Base-by-base conservation (phyloP, 345 rosid species). In the Melastoma malabathricum region DNA sequence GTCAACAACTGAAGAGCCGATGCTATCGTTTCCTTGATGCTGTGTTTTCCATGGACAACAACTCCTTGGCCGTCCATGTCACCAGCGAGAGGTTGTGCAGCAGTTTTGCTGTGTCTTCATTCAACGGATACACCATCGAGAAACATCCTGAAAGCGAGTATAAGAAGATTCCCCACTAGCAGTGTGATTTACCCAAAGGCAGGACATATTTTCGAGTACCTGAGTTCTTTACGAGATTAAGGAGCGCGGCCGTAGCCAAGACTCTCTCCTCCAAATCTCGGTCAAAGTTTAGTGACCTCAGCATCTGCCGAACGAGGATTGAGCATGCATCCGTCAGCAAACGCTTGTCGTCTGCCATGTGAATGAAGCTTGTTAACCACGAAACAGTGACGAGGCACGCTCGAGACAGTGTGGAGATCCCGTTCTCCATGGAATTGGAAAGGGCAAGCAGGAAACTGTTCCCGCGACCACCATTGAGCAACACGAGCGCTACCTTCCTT, bases 321-420 rank as follows among this genome's bases (percentile, higher is more conserved):
- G 77, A 59, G 59, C 52, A 31, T 14, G 60, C 73, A 48, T 39
- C 52, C 38, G 65, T 48, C 7, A 5, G 43, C 23, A 67, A 57
- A 47, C 44, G 54, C 34, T 57, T 34, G 1, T 66, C 65, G 34
- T 49, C 47, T 0, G 43, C 43, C 10, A 64, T 60, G 54, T 56
- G 59, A 46, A 72, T 47, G 54, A 64, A 61, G 41, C 48, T 46
- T 57, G 69, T 70, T 51, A 76, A 61, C 83, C 85, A 82, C 6
- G 85, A 60, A 13, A 74, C 68, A 0, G 81, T 82, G 47, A 64
- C 56, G 4, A 82, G 60, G 62, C 83, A 65, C 31, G 85, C 70
- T 53, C 72, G 68, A 18, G 64, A 72, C 47, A 82, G 58, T 59
- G 22, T 64, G 7, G 79, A 79, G 19, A 59, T 68, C 18, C 77